phyloP scores from a whole-genome alignment of 2,329 filamentous ascomycete genomes.

The Beauveria rudraprayagi region DNA sequence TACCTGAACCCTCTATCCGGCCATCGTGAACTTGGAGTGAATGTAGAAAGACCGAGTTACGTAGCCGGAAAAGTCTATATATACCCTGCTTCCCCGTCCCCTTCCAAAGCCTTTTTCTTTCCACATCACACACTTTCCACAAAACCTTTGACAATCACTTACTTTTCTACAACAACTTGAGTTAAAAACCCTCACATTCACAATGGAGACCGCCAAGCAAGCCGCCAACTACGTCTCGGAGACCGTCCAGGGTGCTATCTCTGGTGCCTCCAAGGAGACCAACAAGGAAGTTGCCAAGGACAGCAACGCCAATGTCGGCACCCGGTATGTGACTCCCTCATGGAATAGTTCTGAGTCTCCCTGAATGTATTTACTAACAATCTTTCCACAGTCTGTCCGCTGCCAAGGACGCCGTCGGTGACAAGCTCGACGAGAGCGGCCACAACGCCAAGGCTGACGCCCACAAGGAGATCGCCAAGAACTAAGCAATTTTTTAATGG shows the following conservation, averaged over 20 bases:
- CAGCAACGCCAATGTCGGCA: conserved; percentile 40
- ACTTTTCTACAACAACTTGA: background rate
- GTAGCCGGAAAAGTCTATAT: conserved; percentile 9
- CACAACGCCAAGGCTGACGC: conserved; percentile 35
- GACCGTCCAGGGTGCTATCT: conserved; percentile 49
- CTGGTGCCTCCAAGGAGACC: conserved; percentile 56
- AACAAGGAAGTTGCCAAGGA: conserved; percentile 65
- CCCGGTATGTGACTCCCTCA: conserved; percentile 38
- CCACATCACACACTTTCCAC: conserved; percentile 4
- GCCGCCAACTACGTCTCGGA: conserved; percentile 63
- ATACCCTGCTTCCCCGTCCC: background rate
- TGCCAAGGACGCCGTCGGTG: conserved; percentile 40
- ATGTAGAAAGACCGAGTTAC: background rate
- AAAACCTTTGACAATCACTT: background rate
- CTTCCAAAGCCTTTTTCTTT: background rate
- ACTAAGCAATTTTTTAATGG: conserved; percentile 15
- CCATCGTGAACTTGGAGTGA: background rate
- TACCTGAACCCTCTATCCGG: background rate
- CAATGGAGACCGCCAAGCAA: conserved; percentile 50
- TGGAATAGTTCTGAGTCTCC: background rate
- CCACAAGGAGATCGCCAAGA: conserved; percentile 31
- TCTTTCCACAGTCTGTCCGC: conserved; percentile 29
- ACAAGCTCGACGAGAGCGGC: conserved; percentile 36
- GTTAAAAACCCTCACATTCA: conserved; percentile 21
- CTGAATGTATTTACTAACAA: conserved; percentile 21